Evolutionary conservation across 208 protist species (phyloP).

Genomic region (Trypanosoma cruzi): DNA sequence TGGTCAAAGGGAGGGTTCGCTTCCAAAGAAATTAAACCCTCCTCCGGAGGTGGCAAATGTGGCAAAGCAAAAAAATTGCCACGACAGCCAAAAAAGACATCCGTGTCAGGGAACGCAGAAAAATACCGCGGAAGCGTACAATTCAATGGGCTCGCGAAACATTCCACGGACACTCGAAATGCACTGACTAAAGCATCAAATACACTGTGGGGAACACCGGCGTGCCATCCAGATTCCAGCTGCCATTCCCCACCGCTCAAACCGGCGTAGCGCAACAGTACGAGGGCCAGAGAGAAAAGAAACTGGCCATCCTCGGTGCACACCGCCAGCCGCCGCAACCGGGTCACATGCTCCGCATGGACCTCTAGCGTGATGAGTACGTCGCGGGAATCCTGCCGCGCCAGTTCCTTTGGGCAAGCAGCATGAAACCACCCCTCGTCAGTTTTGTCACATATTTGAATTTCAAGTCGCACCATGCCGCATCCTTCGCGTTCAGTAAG

Average conservation of each 20-base stretch:
- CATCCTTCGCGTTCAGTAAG: neutral
- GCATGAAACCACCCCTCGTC: constrained; percentile 10
- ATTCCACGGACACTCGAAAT: constrained; percentile 31
- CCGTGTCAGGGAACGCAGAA: constrained; percentile 41
- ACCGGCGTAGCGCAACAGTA: constrained; percentile 45
- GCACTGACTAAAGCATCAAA: constrained; percentile 30
- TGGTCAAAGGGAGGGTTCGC: constrained; percentile 51
- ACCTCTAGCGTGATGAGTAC: constrained; percentile 9
- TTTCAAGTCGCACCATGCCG: neutral
- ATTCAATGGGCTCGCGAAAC: constrained; percentile 55
- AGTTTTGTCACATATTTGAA: constrained; percentile 8
- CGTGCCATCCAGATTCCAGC: constrained; percentile 45
- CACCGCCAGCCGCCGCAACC: constrained; percentile 1
- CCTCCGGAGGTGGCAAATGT: neutral
- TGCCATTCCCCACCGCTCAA: constrained; percentile 30
- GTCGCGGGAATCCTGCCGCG: neutral
- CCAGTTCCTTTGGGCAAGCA: neutral
- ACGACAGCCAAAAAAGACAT: constrained; percentile 42
- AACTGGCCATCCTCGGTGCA: constrained; percentile 16
- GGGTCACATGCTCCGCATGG: constrained; percentile 5
- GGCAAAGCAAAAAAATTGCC: constrained; percentile 41
- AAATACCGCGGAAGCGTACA: constrained; percentile 38
- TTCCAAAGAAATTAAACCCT: constrained; percentile 25
- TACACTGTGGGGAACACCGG: constrained; percentile 30
- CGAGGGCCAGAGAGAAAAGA: constrained; percentile 22